Percentiles rank a stretch among this genome's conserved stretches.
Evolutionary conservation across 2,329 filamentous ascomycete species (phyloP).

Genomic region (Stromatinia cepivora): DNA sequence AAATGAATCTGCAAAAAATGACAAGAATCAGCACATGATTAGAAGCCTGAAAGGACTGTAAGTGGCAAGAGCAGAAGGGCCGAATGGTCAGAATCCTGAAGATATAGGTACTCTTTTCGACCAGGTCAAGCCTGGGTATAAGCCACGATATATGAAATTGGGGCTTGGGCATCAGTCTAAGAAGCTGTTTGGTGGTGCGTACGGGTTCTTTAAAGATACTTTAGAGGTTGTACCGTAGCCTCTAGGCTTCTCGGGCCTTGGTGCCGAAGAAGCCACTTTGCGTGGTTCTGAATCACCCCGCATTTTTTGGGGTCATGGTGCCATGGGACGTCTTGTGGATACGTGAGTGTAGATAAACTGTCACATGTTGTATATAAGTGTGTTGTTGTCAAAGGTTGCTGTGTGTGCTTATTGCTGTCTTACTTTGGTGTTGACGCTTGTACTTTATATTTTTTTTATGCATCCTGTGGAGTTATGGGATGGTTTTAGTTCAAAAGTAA

Average conservation of each 20-base stretch:
- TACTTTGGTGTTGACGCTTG: background rate
- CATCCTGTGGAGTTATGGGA: background rate
- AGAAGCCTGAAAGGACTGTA: background rate
- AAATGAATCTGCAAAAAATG: background rate
- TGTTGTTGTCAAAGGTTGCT: background rate
- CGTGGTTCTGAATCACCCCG: conserved; percentile 4
- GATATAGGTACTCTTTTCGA: background rate
- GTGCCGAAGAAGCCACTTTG: background rate
- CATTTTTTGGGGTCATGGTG: background rate
- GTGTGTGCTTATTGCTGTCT: background rate
- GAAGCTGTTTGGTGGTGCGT: background rate
- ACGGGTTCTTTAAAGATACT: background rate
- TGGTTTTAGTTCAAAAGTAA: background rate
- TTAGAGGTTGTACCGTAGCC: background rate
- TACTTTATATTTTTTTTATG: background rate
- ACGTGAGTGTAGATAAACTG: background rate
- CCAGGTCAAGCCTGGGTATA: background rate
- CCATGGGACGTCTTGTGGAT: background rate
- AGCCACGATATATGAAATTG: conserved; percentile 8
- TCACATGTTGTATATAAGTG: conserved; percentile 6
- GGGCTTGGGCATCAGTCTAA: background rate
- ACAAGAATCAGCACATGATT: background rate
- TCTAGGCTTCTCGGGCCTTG: conserved; percentile 13
- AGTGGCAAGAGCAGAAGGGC: conserved; percentile 17
- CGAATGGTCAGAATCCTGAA: background rate